Percentiles rank a stretch among this genome's conserved stretches.
Conservation (phyloP, 768 basidiomycete genomes). For the Boletus tomentosulus region DNA sequence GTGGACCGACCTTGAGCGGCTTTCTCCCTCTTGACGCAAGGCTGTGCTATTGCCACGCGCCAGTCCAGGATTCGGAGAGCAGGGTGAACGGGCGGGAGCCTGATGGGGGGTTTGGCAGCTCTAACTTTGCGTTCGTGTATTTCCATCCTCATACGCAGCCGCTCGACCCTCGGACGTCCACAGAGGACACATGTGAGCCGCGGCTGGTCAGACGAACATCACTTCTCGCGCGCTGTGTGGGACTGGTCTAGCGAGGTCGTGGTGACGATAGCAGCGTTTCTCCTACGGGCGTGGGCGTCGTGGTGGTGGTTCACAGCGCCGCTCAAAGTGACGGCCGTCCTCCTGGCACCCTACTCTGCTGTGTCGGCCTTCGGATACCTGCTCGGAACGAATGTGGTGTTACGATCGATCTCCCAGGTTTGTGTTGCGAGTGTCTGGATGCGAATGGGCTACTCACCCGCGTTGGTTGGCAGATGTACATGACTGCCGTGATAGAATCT, state of each 20-base stretch:
- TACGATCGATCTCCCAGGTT: background rate
- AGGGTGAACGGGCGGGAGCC: background rate
- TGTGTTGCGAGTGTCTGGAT: background rate
- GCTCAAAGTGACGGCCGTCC: background rate
- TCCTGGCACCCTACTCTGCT: background rate
- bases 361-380: background rate
- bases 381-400: background rate
- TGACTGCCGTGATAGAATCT: background rate
- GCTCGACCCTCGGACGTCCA: background rate
- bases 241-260: background rate
- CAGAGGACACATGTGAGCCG: background rate
- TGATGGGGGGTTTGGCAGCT: constrained; percentile 2
- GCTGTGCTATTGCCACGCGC: constrained; percentile 4
- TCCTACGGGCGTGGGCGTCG: constrained; percentile 1
- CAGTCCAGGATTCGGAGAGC: background rate
- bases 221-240: background rate
- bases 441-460: background rate
- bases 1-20: background rate
- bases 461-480: constrained; percentile 2
- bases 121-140: background rate
- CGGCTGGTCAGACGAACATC: background rate
- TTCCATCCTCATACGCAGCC: background rate
- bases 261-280: background rate
- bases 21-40: background rate
- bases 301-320: constrained; percentile 11